phyloP scores from a whole-genome alignment of 495 filamentous ascomycete species.

The Penicillium robsamsonii region DNA sequence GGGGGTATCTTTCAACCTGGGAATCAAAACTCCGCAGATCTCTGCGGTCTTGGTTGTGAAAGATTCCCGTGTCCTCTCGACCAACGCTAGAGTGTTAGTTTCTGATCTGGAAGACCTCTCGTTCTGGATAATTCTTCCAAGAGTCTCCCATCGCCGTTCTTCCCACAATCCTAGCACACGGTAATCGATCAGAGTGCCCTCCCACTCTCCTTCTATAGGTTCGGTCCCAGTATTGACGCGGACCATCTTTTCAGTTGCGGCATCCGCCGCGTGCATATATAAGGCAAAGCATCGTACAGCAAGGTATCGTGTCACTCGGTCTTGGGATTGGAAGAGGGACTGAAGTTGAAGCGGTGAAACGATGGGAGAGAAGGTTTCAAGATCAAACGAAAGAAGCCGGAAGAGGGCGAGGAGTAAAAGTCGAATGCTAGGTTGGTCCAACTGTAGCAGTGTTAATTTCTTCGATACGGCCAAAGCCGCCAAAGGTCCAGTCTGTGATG shows the following conservation, averaged over 20 bases:
- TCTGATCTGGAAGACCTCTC: constrained; percentile 24
- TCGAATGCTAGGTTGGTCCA: constrained; percentile 35
- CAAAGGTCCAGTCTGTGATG: constrained; percentile 41
- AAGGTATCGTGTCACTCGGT: constrained; percentile 68
- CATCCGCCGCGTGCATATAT: constrained; percentile 78
- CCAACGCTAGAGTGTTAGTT: constrained; percentile 25
- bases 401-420: constrained; percentile 65
- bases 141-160: constrained; percentile 48
- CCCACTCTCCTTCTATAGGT: constrained; percentile 66
- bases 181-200: constrained; percentile 78
- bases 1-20: constrained; percentile 53
- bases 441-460: constrained; percentile 37
- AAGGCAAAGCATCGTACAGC: constrained; percentile 75
- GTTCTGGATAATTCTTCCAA: constrained; percentile 28
- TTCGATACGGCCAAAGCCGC: constrained; percentile 40
- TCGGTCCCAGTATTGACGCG: constrained; percentile 58
- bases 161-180: constrained; percentile 81
- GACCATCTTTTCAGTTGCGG: constrained; percentile 68
- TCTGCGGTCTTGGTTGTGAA: constrained; percentile 52
- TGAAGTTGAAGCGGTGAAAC: constrained; percentile 66
- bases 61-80: constrained; percentile 38
- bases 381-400: constrained; percentile 73
- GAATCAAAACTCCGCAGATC: constrained; percentile 65
- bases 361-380: constrained; percentile 57
- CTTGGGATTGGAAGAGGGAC: constrained; percentile 60